Evolutionary conservation across 2,329 filamentous ascomycete genomes (phyloP).

Genomic region (Colletotrichum gloeosporioides): DNA sequence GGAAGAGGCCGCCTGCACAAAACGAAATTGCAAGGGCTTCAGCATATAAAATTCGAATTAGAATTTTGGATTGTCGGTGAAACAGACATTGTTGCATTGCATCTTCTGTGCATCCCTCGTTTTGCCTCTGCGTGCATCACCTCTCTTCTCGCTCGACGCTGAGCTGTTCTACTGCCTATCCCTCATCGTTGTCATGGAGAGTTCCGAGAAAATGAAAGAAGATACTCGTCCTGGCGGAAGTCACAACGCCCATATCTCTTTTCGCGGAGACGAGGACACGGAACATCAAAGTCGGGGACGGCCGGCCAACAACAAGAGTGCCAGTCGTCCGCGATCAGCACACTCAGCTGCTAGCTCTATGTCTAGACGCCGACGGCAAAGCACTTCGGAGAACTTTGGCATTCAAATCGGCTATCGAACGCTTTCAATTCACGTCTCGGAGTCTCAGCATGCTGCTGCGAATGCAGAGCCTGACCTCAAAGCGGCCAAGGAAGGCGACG

Average conservation of each 20-base stretch:
- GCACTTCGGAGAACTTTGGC: not conserved
- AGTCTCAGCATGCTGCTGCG: not conserved
- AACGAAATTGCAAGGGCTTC: not conserved
- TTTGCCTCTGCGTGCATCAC: not conserved
- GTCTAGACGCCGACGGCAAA: not conserved
- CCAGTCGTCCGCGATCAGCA: not conserved
- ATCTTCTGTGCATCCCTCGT: not conserved
- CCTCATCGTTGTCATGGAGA: not conserved
- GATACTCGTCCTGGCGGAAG: rapidly evolving
- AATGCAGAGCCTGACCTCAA: not conserved
- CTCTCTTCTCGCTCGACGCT: not conserved
- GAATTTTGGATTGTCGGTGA: not conserved
- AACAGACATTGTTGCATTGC: not conserved
- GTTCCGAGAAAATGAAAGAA: not conserved
- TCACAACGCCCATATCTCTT: not conserved
- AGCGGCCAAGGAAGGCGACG: not conserved
- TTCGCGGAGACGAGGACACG: not conserved
- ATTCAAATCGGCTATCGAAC: not conserved
- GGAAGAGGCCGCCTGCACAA: not conserved
- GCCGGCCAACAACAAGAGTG: not conserved
- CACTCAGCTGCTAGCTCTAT: not conserved
- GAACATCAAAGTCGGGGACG: not conserved
- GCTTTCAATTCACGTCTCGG: not conserved
- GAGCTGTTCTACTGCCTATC: not conserved
- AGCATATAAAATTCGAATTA: not conserved